Evolutionary conservation across 495 filamentous ascomycete species (phyloP), one percentile per base, ranked within the genome.

Genomic region (Trypethelium eluteriae): DNA sequence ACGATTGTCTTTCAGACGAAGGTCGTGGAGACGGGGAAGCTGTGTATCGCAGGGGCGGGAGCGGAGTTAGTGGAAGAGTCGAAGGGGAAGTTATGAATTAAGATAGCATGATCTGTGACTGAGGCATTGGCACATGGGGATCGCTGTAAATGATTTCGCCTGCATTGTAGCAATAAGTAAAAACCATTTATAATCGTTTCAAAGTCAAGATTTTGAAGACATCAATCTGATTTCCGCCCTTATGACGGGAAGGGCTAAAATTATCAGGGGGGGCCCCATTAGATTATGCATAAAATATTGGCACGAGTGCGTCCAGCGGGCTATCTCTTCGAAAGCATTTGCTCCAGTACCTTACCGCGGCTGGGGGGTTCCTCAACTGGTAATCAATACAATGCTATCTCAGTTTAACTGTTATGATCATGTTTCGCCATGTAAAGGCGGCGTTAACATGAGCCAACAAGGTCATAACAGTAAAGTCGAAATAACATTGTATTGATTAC

Each of bases 21-120:
- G 74, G 94, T 98, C 50, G 90, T 92, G 73, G 94, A 98, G 83
- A 98, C 94, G 62, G 95, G 94, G 57, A 98, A 96, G 83, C 79
- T 92, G 69, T 90, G 89, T 68, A 96, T 98, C 78, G 84, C 85
- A 10, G 91, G 88, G 12, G 95, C 89, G 25, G 93, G 92, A 18
- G 93, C 87, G 2, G 93, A 98, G 83, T 81, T 98, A 74, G 68
- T 91, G 47, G 82, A 80, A 49, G 74, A 78, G 4, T 73, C 64
- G 49, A 70, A 73, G 75, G 77, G 79, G 62, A 89, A 86, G 77
- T 72, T 89, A 79, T 90, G 66, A 68, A 3, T 39, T 14, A 25
- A 25, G 25, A 25, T 25, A 25, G 25, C 25, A 25, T 25, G 25
- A 25, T 0, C 1, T 25, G 25, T 0, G 14, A 9, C 38, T 63